These are phyloP conservation scores for Ephemerocybe angulata DNA, from an alignment of 768 basidiomycete species.

Conservation along the genomic window DNA sequence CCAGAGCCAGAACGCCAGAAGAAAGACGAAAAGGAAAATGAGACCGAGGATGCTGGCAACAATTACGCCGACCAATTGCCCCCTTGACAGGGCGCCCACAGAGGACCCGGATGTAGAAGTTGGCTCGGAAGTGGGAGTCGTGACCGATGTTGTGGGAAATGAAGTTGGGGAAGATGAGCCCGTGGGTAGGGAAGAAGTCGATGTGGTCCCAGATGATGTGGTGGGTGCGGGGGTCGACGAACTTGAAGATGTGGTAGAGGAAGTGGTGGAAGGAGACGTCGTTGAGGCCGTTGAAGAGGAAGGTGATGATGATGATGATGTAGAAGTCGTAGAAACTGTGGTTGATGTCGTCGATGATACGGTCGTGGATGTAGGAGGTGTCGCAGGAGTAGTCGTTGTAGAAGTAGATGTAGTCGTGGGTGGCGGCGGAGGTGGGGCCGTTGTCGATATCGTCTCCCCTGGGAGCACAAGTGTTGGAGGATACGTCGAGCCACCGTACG, in stretches of 20 bases:
- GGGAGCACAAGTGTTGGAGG: conserved; percentile 48
- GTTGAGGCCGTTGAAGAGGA: conserved; percentile 10
- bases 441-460: no score
- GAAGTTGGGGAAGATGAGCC: conserved; percentile 16
- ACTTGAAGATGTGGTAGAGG: conserved; percentile 28
- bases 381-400: conserved; percentile 25
- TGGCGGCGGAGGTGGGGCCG: no score
- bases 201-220: conserved; percentile 7
- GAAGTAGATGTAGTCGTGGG: conserved; percentile 22
- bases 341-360: conserved; percentile 26
- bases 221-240: conserved; percentile 7
- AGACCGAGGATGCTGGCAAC: conserved; percentile 59
- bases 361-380: conserved; percentile 29
- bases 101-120: conserved; percentile 9
- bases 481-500: conserved; percentile 69
- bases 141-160: conserved; percentile 18
- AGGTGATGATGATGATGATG: no score
- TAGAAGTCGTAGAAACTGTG: conserved; percentile 29
- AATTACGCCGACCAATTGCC: conserved; percentile 52
- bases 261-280: conserved; percentile 13
- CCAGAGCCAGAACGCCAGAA: conserved; percentile 44
- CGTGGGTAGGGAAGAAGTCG: conserved; percentile 26
- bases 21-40: conserved; percentile 52
- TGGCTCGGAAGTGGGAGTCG: conserved; percentile 18
- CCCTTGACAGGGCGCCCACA: conserved; percentile 28